Base-by-base conservation (phyloP, 768 basidiomycete species). In the Saitozyma sp. region DNA sequence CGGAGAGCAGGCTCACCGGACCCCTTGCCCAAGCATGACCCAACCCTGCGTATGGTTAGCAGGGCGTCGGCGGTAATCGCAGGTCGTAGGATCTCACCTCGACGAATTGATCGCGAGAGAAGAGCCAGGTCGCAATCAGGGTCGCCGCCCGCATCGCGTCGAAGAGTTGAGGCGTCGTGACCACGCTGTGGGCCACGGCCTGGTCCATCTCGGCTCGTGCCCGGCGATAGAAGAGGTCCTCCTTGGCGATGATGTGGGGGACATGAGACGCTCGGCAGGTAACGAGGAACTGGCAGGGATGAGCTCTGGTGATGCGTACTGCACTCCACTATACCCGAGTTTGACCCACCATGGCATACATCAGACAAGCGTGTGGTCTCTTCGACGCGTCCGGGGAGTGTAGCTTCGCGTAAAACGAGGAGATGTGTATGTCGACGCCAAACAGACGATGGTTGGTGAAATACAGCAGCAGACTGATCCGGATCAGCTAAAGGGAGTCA, bases 131-230 rank as follows among this genome's bases (percentile, higher is more conserved):
- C 5, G 57, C 20, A 14, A 68, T 41, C 58, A 68, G 41, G 9
- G 64, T 68, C 11, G 56, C 67, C 43, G 67, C 61, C 38, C 67
- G 56, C 14, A 68, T 50, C 14, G 67, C 67, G 46, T 68, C 67
- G 51, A 64, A 62, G 13, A 64, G 17, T 10, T 20, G 20, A 9
- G 11, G 13, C n/a, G 45, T 11, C 13, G 45, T 13, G 13, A 46
- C 11, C 13, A 41, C 29, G 29, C 40, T 43, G 20, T 52, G 38
- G 5, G 48, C 61, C 8, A 64, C 43, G 1, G 66, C 66, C 20
- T 42, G 17, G 20, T 67, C 59, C 58, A 67, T 55, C 37, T 55
- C 39, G 14, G 54, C 45, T 42, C 59, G 58, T 2, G 62, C 62
- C 19, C 39, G 49, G 3, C 19, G 39, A 37, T 45, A 59, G 52